A percentile compares a stretch with the other conserved stretches of the same genome.
These are phyloP conservation scores for Metarhizium humberi DNA, from an alignment of 2,329 filamentous ascomycete genomes.

Conservation along the genomic window DNA sequence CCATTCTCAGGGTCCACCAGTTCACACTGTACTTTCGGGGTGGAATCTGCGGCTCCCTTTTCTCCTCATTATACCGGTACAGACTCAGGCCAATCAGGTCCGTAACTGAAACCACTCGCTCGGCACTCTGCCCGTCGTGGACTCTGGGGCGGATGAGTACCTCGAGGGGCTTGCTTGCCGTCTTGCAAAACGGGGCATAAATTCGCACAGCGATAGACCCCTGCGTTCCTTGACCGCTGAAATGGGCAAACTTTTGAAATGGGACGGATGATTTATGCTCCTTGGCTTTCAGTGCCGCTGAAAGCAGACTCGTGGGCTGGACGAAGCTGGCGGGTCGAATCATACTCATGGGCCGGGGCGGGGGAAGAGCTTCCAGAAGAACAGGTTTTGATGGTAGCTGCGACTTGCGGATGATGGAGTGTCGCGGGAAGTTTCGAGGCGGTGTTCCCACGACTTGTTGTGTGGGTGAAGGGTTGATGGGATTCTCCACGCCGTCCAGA, in stretches of 20 bases:
- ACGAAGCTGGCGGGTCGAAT: slow-evolving; percentile 56
- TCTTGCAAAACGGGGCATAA: slow-evolving; percentile 62
- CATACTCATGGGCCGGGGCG: slow-evolving; percentile 58
- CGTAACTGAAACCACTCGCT: slow-evolving; percentile 59
- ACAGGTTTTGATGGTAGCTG: slow-evolving; percentile 46
- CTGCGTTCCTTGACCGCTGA: slow-evolving; percentile 70
- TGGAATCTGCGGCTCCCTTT: slow-evolving; percentile 56
- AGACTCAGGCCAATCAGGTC: slow-evolving; percentile 76
- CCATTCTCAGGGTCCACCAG: slow-evolving; percentile 75
- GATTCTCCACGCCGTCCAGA: slow-evolving; percentile 53
- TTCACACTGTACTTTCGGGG: slow-evolving; percentile 66
- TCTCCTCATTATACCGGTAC: slow-evolving; percentile 71
- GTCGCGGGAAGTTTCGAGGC: slow-evolving; percentile 48
- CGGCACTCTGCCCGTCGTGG: slow-evolving; percentile 53
- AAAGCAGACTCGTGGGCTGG: slow-evolving; percentile 61
- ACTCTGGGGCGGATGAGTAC: slow-evolving; percentile 62
- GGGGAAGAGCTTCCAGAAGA: slow-evolving; percentile 57
- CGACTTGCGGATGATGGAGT: slow-evolving; percentile 55
- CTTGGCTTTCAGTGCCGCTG: slow-evolving; percentile 63
- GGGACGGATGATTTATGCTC: slow-evolving; percentile 60
- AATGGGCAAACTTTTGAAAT: slow-evolving; percentile 66
- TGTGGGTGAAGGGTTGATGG: slow-evolving; percentile 44
- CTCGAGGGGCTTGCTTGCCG: slow-evolving; percentile 56
- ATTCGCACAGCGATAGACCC: slow-evolving; percentile 70
- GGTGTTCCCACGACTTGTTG: slow-evolving; percentile 55